Conservation (phyloP, 495 filamentous ascomycete species). For the Penicillium atrosanguineum region DNA sequence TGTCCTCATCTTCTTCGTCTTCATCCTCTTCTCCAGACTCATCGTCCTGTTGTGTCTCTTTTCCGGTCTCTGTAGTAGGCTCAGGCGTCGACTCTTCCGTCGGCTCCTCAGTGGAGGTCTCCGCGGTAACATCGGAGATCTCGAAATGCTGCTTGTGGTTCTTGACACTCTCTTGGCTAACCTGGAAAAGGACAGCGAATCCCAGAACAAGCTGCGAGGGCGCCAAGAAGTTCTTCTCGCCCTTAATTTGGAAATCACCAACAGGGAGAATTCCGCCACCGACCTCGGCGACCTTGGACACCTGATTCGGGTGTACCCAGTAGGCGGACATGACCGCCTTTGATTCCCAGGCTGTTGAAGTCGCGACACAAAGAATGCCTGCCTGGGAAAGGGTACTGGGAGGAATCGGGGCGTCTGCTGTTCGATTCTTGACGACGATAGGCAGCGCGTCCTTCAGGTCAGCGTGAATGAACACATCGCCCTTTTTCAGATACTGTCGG, state of each 20-base stretch:
- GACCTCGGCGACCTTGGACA: slow-evolving; percentile 72
- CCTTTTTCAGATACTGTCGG: slow-evolving; percentile 75
- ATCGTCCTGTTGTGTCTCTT: slow-evolving; percentile 16
- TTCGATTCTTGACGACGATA: slow-evolving; percentile 82
- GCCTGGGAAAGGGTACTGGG: slow-evolving; percentile 90
- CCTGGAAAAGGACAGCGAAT: slow-evolving; percentile 79
- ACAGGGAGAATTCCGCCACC: slow-evolving; percentile 72
- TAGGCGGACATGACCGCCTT: slow-evolving; percentile 93
- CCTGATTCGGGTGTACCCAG: slow-evolving; percentile 87
- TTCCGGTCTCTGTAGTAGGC: neutral
- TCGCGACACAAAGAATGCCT: slow-evolving; percentile 76
- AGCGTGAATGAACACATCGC: slow-evolving; percentile 89
- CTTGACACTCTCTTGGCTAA: slow-evolving; percentile 83
- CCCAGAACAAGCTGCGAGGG: slow-evolving; percentile 86
- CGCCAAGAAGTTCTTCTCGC: slow-evolving; percentile 86
- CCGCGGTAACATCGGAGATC: slow-evolving; percentile 28
- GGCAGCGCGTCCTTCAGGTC: slow-evolving; percentile 81
- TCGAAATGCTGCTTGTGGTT: slow-evolving; percentile 72
- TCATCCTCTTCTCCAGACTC: slow-evolving; percentile 33
- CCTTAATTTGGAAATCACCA: slow-evolving; percentile 75
- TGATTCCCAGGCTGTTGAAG: slow-evolving; percentile 88
- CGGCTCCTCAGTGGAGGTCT: slow-evolving; percentile 4
- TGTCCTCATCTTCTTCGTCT: slow-evolving; percentile 20
- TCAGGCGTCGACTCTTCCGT: slow-evolving; percentile 6
- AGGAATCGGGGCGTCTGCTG: slow-evolving; percentile 79